Conservation (phyloP, 2,329 filamentous ascomycete genomes). For the Pestalotiopsis fici region DNA sequence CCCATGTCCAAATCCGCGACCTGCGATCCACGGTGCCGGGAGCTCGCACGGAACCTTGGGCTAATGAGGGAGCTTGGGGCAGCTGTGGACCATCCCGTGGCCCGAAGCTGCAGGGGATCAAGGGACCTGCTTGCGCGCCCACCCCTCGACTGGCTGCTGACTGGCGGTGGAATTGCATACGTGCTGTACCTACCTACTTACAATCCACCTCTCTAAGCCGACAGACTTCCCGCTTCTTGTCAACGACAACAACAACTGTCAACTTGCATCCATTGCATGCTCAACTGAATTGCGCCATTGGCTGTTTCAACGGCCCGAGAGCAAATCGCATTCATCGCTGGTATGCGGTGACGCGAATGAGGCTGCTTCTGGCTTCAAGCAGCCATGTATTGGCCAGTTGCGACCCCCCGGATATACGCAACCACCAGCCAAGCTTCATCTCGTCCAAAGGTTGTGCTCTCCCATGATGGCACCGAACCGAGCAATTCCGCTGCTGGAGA, state of each 20-base stretch:
- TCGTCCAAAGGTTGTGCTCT: slow-evolving; percentile 49
- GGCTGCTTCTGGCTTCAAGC: slow-evolving; percentile 31
- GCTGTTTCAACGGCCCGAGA: not conserved
- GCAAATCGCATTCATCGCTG: not conserved
- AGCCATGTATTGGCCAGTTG: slow-evolving; percentile 90
- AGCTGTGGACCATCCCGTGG: not conserved
- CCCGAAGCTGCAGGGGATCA: not conserved
- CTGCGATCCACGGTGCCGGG: not conserved
- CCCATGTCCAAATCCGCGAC: not conserved
- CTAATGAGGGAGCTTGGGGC: not conserved
- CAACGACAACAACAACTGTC: not conserved
- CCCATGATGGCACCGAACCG: slow-evolving; percentile 60
- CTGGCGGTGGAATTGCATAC: not conserved
- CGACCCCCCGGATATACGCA: slow-evolving; percentile 80
- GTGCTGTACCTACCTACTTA: not conserved
- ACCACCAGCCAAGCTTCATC: slow-evolving; percentile 64
- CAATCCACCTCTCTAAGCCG: not conserved
- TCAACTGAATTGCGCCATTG: not conserved
- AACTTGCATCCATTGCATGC: not conserved
- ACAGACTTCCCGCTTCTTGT: not conserved
- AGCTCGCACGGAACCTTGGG: not conserved
- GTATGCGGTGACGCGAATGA: slow-evolving; percentile 28
- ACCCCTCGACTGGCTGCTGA: not conserved
- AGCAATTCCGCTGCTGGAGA: slow-evolving; percentile 29
- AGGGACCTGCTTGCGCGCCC: not conserved